Evolutionary conservation across 129 eudicot genomes (phyloP), one percentile per base, ranked within the genome.

Genomic region (Ambrosia trifida): DNA sequence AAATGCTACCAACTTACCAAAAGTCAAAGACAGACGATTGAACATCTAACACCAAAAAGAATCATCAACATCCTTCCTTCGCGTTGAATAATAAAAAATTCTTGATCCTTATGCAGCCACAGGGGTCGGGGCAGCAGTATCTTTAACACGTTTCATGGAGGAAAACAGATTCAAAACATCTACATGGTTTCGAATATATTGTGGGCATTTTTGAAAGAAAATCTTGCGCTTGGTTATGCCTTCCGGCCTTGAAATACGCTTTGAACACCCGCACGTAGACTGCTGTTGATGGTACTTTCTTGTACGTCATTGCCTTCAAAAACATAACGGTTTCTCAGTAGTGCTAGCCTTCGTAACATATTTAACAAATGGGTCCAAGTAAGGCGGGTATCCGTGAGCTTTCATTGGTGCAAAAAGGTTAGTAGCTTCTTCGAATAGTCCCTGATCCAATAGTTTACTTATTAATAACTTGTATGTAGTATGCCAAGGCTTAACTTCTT

Each of bases 351-450:
- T 84, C 9, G 95, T 57, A 49, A 86, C 77, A 70, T 79, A 85
- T 60, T 84, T 73, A 18, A 92, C 50, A 60, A 92, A 92, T 3
- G 89, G 90, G 51, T 85, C 83, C 83, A 86, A 38, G 65, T 80
- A 87, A 61, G 98, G 95, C 9, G 96, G 89, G 75, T 78, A 85
- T 2, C 95, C 96, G 41, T 86, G 84, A 63, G 35, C 68, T 86
- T 89, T 92, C 98, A 89, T 92, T 36, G 82, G 72, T n/a, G n/a
- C n/a, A n/a, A n/a, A n/a, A n/a, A n/a, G n/a, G n/a, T n/a, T n/a
- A n/a, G n/a, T n/a, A n/a, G n/a, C n/a, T n/a, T n/a, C n/a, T n/a
- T n/a, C n/a, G n/a, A n/a, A n/a, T n/a, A n/a, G n/a, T n/a, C n/a
- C n/a, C n/a, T n/a, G n/a, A n/a, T n/a, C n/a, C 75, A 92, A 75